Evolutionary conservation across 1,284 basidiomycete genomes (phyloP).

Genomic region (Ustilago bromivora): DNA sequence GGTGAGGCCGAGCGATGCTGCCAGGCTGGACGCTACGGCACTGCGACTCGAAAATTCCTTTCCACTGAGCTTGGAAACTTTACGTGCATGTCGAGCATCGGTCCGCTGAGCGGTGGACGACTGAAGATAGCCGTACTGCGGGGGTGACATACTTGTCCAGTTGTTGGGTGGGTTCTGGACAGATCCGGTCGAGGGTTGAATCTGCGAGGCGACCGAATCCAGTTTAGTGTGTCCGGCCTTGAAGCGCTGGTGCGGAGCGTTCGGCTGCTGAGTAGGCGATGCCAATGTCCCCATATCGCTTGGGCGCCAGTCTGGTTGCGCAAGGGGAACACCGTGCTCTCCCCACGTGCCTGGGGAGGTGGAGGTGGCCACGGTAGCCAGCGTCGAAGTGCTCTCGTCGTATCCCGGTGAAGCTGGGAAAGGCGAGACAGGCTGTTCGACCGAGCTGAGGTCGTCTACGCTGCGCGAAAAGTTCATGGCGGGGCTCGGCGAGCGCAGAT

Average conservation of each 20-base stretch:
- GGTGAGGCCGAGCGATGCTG: constrained; percentile 37
- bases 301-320: constrained; percentile 49
- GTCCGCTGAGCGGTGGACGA: constrained; percentile 10
- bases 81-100: constrained; percentile 44
- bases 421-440: constrained; percentile 29
- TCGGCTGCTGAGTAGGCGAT: constrained; percentile 29
- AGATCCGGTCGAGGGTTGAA: constrained; percentile 33
- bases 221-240: constrained; percentile 31
- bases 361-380: constrained; percentile 19
- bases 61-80: constrained; percentile 47
- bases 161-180: constrained; percentile 28
- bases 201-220: constrained; percentile 28
- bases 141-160: constrained; percentile 47
- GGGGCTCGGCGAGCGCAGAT: constrained; percentile 56
- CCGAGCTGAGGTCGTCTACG: constrained; percentile 58
- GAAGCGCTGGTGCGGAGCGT: constrained; percentile 27
- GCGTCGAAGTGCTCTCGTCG: constrained; percentile 38
- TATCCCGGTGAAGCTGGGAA: constrained; percentile 31
- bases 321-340: constrained; percentile 50
- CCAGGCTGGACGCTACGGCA: constrained; percentile 26
- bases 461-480: constrained; percentile 59
- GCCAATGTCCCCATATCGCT: constrained; percentile 57
- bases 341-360: constrained; percentile 50
- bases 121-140: constrained; percentile 28
- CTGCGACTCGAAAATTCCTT: constrained; percentile 34